Base-by-base conservation (phyloP, 352 stramenopile species). In the Globisporangium middletonii region DNA sequence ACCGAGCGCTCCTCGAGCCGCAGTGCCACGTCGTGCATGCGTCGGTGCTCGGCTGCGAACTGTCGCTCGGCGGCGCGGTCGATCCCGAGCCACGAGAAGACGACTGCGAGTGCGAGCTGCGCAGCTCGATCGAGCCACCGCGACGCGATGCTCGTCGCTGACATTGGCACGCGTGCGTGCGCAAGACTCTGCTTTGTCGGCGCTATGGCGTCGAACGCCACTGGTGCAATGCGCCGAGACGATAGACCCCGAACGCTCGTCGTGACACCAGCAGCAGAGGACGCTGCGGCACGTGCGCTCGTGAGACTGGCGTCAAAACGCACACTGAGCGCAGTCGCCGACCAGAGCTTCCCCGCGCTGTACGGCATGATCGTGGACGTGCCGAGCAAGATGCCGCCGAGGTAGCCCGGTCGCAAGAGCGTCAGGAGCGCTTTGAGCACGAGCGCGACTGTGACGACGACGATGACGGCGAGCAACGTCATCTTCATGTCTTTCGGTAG, bases 401-500 rank as follows among this genome's bases (percentile, higher is more conserved):
- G 44, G 7, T 46, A 59, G n/a, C 52, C 37, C 5, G 51, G 35
- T 16, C 45, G 59, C 8, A 57, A 19, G 18, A 54, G 13, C 1
- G 26, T 46, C 38, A 65, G 27, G 9, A 65, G 15, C 35, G 47
- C 0, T 23, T 46, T 62, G 27, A 44, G n/a, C 18, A 56, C 54
- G 15, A 65, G 23, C 9, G 45, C 45, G 35, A 57, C 55, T 18
- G n/a, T 46, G 8, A 62, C 18, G 19, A 65, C 59, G 6, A 26
- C 28, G 5, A 46, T 42, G 44, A 59, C 47, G 6, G 52, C 58
- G 30, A 64, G 33, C 35, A 64, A 37, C 6, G 58, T 60, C 59
- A 59, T 60, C n/a, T 64, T 64, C 59, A 64, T 59, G 12, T 60
- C 59, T 16, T 64, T 64, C 30, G 48, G 37, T 11, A 64, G 15